Evolutionary conservation across 1,284 basidiomycete species (phyloP).

Genomic region (Gomphus sp.): DNA sequence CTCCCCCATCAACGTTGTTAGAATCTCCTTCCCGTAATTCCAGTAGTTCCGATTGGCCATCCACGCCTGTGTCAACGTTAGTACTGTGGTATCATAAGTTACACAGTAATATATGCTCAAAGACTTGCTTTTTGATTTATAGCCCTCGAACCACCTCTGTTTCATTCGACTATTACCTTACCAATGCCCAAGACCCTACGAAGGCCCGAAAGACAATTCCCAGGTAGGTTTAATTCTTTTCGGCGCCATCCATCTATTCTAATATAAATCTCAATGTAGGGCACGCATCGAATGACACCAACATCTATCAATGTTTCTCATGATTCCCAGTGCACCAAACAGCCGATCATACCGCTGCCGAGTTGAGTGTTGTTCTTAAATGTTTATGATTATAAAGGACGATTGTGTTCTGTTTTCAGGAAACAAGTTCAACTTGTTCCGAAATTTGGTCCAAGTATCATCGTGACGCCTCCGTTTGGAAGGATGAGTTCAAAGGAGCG

Average conservation of each 20-base stretch:
- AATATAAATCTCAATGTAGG: not conserved
- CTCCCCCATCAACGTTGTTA: not conserved
- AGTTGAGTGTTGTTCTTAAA: not conserved
- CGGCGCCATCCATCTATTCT: not conserved
- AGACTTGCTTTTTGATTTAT: not conserved
- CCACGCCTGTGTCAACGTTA: too few species aligned
- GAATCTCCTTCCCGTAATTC: not conserved
- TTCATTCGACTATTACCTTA: not conserved
- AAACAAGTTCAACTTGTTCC: not conserved
- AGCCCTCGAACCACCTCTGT: not conserved
- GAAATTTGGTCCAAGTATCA: not conserved
- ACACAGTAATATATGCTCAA: not conserved
- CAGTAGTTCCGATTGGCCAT: too few species aligned
- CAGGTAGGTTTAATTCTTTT: not conserved
- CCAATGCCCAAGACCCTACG: not conserved
- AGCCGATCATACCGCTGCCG: not conserved
- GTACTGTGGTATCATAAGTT: too few species aligned
- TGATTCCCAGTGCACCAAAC: not conserved
- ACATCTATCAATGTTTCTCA: not conserved
- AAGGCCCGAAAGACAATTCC: not conserved
- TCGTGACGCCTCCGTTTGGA: not conserved
- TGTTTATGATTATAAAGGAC: not conserved
- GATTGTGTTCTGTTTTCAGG: not conserved
- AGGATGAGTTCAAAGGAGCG: not conserved
- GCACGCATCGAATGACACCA: not conserved